Conservation (phyloP, 352 stramenopile species). For the Phytopythium sindhum region DNA sequence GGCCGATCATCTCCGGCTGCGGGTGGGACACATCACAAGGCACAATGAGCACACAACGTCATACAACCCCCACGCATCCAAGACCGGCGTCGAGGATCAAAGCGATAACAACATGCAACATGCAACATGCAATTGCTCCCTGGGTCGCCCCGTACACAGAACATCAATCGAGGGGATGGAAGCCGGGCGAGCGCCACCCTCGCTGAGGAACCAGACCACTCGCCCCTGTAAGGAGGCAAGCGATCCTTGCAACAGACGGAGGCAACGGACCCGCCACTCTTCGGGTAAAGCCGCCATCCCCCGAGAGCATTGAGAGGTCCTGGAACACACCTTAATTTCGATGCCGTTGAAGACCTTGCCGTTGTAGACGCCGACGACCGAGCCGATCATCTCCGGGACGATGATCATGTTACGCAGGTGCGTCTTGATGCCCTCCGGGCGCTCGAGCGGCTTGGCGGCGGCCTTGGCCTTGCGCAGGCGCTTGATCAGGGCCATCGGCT, state of each 20-base stretch:
- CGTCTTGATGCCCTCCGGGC: slow-evolving; percentile 98
- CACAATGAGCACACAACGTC: slow-evolving; percentile 18
- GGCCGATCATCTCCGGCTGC: slow-evolving; percentile 98
- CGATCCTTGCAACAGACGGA: background rate
- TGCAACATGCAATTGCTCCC: slow-evolving; percentile 53
- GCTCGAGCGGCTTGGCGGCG: slow-evolving; percentile 95
- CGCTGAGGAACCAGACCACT: background rate
- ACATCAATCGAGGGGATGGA: slow-evolving; percentile 72
- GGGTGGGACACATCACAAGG: slow-evolving; percentile 9
- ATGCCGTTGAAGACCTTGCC: slow-evolving; percentile 99
- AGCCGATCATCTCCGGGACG: slow-evolving; percentile 99
- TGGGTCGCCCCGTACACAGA: slow-evolving; percentile 90
- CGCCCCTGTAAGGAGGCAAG: background rate
- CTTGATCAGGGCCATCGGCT: slow-evolving; percentile 99
- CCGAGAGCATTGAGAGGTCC: slow-evolving; percentile 80
- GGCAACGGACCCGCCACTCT: slow-evolving; percentile 37
- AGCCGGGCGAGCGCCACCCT: slow-evolving; percentile 29
- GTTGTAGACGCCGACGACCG: slow-evolving; percentile 99
- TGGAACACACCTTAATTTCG: slow-evolving; percentile 98
- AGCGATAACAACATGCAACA: slow-evolving; percentile 11
- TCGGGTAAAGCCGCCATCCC: slow-evolving; percentile 77
- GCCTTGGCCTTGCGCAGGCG: slow-evolving; percentile 99
- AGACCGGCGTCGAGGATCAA: background rate
- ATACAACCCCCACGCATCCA: slow-evolving; percentile 3
- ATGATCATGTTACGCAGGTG: slow-evolving; percentile 99